Conservation (phyloP, 1,284 basidiomycete genomes). For the Macrocystidia cucumis region DNA sequence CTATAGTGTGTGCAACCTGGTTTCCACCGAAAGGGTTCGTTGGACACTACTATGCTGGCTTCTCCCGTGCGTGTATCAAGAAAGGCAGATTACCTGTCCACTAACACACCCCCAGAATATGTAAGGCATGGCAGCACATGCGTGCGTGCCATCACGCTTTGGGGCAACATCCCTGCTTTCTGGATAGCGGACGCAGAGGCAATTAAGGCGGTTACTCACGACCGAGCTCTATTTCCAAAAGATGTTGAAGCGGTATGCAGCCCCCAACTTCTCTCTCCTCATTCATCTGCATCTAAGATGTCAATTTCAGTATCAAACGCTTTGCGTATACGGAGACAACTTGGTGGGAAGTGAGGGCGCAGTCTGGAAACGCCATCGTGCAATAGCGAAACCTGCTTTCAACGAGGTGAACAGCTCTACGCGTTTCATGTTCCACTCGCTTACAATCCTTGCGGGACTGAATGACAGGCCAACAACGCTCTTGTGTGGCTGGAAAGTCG, state of each 20-base stretch:
- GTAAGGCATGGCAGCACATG: constrained; percentile 26
- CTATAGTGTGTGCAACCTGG: constrained; percentile 16
- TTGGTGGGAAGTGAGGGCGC: constrained; percentile 32
- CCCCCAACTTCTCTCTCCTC: background rate
- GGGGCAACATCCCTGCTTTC: constrained; percentile 17
- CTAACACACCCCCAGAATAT: constrained; percentile 27
- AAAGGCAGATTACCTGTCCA: background rate
- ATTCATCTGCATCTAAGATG: background rate
- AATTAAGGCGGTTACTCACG: constrained; percentile 23
- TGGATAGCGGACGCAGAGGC: constrained; percentile 36
- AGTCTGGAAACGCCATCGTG: constrained; percentile 34
- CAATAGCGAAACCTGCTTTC: constrained; percentile 31
- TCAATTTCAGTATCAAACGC: constrained; percentile 20
- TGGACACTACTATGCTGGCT: constrained; percentile 23
- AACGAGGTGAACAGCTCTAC: constrained; percentile 21
- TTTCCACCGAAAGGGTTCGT: constrained; percentile 25
- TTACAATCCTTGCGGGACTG: background rate
- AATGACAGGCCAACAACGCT: constrained; percentile 30
- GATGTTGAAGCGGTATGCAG: constrained; percentile 24
- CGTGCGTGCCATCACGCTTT: constrained; percentile 23
- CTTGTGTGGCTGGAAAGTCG: constrained; percentile 36
- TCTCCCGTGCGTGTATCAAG: constrained; percentile 20
- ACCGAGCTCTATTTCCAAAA: constrained; percentile 26
- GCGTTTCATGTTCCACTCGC: background rate
- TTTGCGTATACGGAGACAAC: constrained; percentile 31